A percentile compares a stretch with the other conserved stretches of the same genome.
phyloP scores from a whole-genome alignment of 2,329 filamentous ascomycete species.

The Cadophora gregata region DNA sequence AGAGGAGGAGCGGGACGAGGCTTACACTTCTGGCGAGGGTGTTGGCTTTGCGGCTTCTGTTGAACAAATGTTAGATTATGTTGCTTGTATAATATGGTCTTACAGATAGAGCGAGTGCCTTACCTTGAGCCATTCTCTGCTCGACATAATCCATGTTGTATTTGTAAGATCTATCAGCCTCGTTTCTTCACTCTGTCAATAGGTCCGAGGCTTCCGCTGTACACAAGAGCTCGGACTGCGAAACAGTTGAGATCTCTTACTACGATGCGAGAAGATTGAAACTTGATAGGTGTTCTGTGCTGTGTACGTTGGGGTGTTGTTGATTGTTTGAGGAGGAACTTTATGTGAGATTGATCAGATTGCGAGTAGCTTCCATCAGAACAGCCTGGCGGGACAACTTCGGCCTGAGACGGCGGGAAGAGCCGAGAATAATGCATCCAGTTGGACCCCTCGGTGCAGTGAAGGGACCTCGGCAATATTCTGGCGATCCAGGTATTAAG shows the following conservation, averaged over 20 bases:
- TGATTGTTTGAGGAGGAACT: neutral
- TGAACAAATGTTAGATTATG: slow-evolving; percentile 18
- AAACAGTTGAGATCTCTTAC: neutral
- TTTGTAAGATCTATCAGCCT: neutral
- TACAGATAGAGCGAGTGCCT: neutral
- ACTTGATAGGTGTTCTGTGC: too few relatives aligned
- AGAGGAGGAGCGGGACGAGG: slow-evolving; percentile 7
- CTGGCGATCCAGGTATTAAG: neutral
- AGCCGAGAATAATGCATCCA: slow-evolving; percentile 4
- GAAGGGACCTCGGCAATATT: neutral
- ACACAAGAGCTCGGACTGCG: neutral
- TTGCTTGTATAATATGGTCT: neutral
- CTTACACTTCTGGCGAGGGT: slow-evolving; percentile 44
- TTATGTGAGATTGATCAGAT: slow-evolving; percentile 1
- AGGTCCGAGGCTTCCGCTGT: neutral
- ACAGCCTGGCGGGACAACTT: slow-evolving; percentile 2
- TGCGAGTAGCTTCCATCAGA: neutral
- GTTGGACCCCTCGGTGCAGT: slow-evolving; percentile 2
- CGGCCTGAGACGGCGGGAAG: slow-evolving; percentile 5
- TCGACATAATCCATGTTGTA: slow-evolving; percentile 45
- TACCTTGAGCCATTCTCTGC: slow-evolving; percentile 45
- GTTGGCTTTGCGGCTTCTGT: slow-evolving; percentile 43
- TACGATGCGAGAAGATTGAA: too few relatives aligned
- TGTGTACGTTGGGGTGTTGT: neutral
- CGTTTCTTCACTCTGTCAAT: neutral